Conservation (phyloP, 345 rosid genomes). For the Eucalyptus paniculata region DNA sequence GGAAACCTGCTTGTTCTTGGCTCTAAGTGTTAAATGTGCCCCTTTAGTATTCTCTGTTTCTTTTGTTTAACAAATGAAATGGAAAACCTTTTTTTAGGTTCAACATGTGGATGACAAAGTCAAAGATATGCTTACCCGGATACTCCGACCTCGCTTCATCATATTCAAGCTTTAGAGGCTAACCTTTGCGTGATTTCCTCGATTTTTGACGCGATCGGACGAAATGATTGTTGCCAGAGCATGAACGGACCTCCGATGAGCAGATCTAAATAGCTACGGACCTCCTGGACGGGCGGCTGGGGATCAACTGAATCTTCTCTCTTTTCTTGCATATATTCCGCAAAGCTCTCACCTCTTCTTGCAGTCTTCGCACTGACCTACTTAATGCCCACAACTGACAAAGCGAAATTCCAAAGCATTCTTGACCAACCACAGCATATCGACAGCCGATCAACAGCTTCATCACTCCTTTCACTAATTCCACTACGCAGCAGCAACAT, state of each 20-base stretch:
- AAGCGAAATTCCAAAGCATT: not conserved
- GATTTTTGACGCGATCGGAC: no score
- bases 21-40: not conserved
- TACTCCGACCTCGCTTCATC: no score
- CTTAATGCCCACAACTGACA: not conserved
- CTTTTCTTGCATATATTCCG: not conserved
- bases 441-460: not conserved
- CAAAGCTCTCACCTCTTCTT: not conserved
- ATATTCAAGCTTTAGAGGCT: no score
- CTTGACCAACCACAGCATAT: not conserved
- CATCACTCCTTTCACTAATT: slow-evolving; percentile 33
- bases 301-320: not conserved
- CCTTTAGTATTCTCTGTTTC: not conserved
- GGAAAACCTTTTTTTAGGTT: no score
- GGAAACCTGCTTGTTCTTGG: not conserved
- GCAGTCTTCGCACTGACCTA: not conserved
- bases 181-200: no score
- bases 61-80: no score
- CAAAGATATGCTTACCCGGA: no score
- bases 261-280: no score
- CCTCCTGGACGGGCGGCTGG: not conserved
- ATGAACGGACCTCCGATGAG: no score
- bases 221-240: no score
- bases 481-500: slow-evolving; percentile 39
- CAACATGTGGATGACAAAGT: no score